Evolutionary conservation across 305 asterid species (phyloP).

Genomic region (Fraxinus platypoda): DNA sequence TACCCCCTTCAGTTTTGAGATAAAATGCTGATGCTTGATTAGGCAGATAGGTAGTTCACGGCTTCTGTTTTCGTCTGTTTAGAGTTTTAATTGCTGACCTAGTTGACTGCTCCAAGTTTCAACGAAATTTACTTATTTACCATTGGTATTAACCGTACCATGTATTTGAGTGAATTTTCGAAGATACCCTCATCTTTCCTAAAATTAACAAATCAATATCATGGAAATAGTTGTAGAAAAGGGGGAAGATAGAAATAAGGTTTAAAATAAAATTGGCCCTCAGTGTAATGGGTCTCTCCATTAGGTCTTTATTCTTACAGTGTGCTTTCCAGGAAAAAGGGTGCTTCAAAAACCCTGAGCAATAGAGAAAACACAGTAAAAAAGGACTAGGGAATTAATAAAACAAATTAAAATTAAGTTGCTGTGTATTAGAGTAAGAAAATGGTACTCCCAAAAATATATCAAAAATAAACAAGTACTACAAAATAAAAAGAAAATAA

Average conservation of each 20-base stretch:
- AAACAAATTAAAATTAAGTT: neutral
- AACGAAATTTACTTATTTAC: neutral
- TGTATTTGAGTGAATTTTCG: neutral
- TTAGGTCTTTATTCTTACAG: neutral
- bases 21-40: neutral
- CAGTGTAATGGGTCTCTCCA: neutral
- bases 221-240: neutral
- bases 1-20: neutral
- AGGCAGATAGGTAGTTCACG: neutral
- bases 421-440: neutral
- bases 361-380: neutral
- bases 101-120: neutral
- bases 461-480: neutral
- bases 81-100: neutral
- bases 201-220: neutral
- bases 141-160: neutral
- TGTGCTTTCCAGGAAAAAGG: neutral
- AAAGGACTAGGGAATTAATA: neutral
- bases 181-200: neutral
- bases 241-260: neutral
- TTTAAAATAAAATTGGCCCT: neutral
- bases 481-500: neutral
- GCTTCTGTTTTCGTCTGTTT: neutral
- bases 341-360: neutral
- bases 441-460: neutral